Conservation (phyloP, 441 rosid species). For the Adansonia rubrostipa region DNA sequence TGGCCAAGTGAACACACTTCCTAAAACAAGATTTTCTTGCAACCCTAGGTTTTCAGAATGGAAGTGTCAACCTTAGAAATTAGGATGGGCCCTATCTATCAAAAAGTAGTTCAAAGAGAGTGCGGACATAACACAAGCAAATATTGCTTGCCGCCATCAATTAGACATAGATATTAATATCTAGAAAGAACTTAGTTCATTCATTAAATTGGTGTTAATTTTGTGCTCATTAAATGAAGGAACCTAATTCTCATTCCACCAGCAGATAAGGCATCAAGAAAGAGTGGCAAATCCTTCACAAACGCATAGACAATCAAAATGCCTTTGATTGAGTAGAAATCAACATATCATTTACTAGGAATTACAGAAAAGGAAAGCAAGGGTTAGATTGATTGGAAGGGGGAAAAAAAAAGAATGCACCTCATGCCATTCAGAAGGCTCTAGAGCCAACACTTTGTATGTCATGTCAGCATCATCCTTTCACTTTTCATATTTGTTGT, state of each 20-base stretch:
- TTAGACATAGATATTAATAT: background rate
- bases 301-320: background rate
- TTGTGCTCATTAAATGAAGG: background rate
- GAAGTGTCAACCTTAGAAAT: background rate
- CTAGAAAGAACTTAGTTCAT: background rate
- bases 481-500: background rate
- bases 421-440: background rate
- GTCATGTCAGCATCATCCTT: background rate
- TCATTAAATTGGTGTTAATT: background rate
- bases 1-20: conserved; percentile 2
- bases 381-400: background rate
- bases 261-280: background rate
- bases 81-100: background rate
- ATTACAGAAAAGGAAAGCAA: background rate
- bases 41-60: background rate
- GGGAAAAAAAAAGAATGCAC: background rate
- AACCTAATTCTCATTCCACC: conserved; percentile 5
- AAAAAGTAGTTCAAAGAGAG: background rate
- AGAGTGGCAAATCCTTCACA: background rate
- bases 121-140: background rate
- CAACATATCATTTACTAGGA: background rate
- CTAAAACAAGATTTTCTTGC: background rate
- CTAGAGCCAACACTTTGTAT: background rate
- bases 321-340: background rate
- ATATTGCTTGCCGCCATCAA: background rate